Evolutionary conservation across 495 filamentous ascomycete species (phyloP).

Genomic region (Xylaria castorea): DNA sequence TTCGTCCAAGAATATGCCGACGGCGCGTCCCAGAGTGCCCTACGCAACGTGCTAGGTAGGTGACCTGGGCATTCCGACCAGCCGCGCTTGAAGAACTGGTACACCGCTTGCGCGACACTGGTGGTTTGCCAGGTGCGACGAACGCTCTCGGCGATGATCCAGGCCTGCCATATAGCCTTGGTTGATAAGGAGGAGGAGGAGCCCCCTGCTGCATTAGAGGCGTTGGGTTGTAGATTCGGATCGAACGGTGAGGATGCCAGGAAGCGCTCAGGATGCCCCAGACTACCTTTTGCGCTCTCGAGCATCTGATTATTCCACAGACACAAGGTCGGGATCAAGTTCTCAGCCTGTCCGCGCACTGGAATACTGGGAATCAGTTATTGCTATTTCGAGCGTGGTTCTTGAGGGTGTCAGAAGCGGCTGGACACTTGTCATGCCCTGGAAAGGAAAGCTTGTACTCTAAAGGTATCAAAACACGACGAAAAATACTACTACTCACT

Average conservation of each 20-base stretch:
- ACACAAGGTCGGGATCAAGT: constrained; percentile 50
- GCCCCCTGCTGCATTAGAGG: neutral
- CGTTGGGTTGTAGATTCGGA: neutral
- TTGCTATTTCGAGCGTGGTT: neutral
- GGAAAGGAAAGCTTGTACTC: neutral
- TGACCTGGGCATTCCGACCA: constrained; percentile 43
- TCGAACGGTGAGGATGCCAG: constrained; percentile 20
- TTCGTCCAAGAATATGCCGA: constrained; percentile 39
- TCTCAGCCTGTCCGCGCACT: constrained; percentile 53
- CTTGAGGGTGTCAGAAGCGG: neutral
- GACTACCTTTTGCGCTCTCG: constrained; percentile 37
- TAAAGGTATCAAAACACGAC: neutral
- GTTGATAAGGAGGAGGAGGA: neutral
- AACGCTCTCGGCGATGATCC: constrained; percentile 46
- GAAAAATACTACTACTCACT: constrained; percentile 9
- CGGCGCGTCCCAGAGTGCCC: constrained; percentile 46
- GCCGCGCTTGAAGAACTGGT: constrained; percentile 42
- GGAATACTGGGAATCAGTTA: neutral
- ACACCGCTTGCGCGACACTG: constrained; percentile 35
- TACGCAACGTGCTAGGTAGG: constrained; percentile 39
- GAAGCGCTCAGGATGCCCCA: constrained; percentile 32
- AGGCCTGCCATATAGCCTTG: constrained; percentile 45
- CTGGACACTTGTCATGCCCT: neutral
- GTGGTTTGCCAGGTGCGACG: constrained; percentile 42
- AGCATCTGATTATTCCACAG: constrained; percentile 50